Base-by-base conservation (phyloP, 306 rosid genomes). In the Quercus gilva region DNA sequence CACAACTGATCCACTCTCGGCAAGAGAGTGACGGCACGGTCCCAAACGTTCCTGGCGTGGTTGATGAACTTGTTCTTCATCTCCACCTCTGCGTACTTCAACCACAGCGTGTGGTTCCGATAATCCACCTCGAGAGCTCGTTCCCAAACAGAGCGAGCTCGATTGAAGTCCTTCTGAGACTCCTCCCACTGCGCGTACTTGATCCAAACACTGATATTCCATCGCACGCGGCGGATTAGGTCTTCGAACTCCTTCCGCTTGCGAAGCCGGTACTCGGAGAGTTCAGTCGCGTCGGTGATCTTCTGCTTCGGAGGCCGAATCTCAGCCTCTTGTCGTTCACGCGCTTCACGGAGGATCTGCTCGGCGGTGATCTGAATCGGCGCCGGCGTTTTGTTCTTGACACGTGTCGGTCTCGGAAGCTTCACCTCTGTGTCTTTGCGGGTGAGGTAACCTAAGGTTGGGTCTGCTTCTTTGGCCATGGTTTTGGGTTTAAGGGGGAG, bases 81-180 rank as follows among this genome's bases (percentile, higher is more conserved):
- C 91, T 94, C 98, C 14, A 91, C 93, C 87, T 94, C 98, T 0
- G 98, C 98, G 55, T 94, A 94, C 82, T 94, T 92, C 37, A 94
- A 92, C 98, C 98, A 94, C 1, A 92, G 84, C 0, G 97, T 94
- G 79, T 94, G 98, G 69, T 90, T 94, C 85, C 91, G 84, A 84
- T 94, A 91, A 60, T 94, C 98, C 3, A 94, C 98, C 81, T 92
- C 96, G 21, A 94, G 85, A 0, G 98, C 98, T 13, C 96, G 79
- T 76, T 94, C 98, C 98, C 98, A 94, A 65, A 92, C 94, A 1
- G 97, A 94, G 19, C 97, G 94, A 4, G 96, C 98, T 5, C 98
- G 91, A 23, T 85, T 87, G 87, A 94, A 94, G 79, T 94, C 98
- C 79, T 90, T 92, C 82, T 94, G 98, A 0, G 98, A 92, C 76